Evolutionary conservation across 1,284 basidiomycete genomes (phyloP), one percentile per base, ranked within the genome.

Genomic region (Meira nashicola): DNA sequence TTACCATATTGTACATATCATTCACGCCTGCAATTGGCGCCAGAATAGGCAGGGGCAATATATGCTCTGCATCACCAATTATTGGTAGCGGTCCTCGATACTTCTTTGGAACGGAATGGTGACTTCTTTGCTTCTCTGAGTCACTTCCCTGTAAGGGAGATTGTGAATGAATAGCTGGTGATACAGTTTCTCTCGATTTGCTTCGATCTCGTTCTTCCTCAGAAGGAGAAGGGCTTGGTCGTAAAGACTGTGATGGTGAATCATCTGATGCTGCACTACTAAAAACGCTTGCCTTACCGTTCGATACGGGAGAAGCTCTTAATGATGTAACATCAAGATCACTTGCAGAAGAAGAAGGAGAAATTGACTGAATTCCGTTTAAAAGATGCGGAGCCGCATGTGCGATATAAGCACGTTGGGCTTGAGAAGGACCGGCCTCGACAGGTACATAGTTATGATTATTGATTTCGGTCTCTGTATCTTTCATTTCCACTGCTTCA

Each of bases 11-110:
- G 60, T 55, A 73, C 11, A 71, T 55, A 0, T 55, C 49, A 7
- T 51, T 23, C 2, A 58, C 62, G 12, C 63, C 64, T 10, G 53
- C 39, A 0, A 65, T 60, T 10, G 62, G 61, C 11, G 55, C 58
- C 25, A 73, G 68, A 8, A 52, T 28, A 1, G 75, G 75, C 1
- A 39, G 12, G 1, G 72, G 68, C 8, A 65, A 68, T 33, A 73
- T 58, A 17, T 69, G 67, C 52, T 76, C 70, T 10, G 72, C 62
- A 25, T 74, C 72, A 39, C 56, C 57, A 15, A 55, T 62, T 44
- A 60, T 56, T 3, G 72, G 73, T 9, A 59, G 44, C 1, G 73
- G 74, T 10, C 71, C 74, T 11, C 71, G 66, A 46, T 66, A 76
- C 37, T 59, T 58, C 10, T 61, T 52, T 3, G 71, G 71, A n/a